These are phyloP conservation scores for Pseudopyrenochaeta lycopersici DNA, from an alignment of 2,329 filamentous ascomycete species.

Conservation along the genomic window DNA sequence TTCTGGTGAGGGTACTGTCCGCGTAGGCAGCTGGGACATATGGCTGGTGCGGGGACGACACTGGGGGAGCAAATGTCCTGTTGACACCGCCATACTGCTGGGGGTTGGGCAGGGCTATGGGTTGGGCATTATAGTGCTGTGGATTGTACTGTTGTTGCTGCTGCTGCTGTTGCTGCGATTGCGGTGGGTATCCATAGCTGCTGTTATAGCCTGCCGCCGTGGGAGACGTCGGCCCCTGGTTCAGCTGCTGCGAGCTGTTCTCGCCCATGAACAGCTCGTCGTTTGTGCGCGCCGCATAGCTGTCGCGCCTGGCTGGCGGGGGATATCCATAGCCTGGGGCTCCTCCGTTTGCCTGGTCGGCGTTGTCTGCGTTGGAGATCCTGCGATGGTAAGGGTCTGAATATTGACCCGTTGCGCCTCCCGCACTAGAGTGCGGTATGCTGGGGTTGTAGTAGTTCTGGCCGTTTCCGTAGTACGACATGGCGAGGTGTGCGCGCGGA, in stretches of 20 bases:
- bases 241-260: slow-evolving; percentile 38
- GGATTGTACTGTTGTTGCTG: slow-evolving; percentile 64
- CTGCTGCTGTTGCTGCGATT: slow-evolving; percentile 38
- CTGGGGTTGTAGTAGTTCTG: slow-evolving; percentile 59
- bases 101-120: slow-evolving; percentile 64
- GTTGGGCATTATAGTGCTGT: slow-evolving; percentile 64
- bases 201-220: slow-evolving; percentile 31
- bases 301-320: slow-evolving; percentile 47
- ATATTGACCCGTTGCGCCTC: slow-evolving; percentile 46
- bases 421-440: slow-evolving; percentile 52
- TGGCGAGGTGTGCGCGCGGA: slow-evolving; percentile 40
- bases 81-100: slow-evolving; percentile 63
- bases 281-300: slow-evolving; percentile 46
- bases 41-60: slow-evolving; percentile 42
- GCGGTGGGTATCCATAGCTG: slow-evolving; percentile 55
- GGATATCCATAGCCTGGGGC: slow-evolving; percentile 50
- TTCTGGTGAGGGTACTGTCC: slow-evolving; percentile 40
- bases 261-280: slow-evolving; percentile 72
- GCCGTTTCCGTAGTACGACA: slow-evolving; percentile 67
- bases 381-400: slow-evolving; percentile 57
- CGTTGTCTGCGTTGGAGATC: slow-evolving; percentile 77
- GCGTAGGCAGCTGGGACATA: slow-evolving; percentile 58
- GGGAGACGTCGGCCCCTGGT: slow-evolving; percentile 40
- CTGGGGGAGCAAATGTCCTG: slow-evolving; percentile 42
- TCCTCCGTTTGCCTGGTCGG: slow-evolving; percentile 65